phyloP scores from a whole-genome alignment of 2,329 filamentous ascomycete genomes.

The Ophiostoma novo-ulmi region DNA sequence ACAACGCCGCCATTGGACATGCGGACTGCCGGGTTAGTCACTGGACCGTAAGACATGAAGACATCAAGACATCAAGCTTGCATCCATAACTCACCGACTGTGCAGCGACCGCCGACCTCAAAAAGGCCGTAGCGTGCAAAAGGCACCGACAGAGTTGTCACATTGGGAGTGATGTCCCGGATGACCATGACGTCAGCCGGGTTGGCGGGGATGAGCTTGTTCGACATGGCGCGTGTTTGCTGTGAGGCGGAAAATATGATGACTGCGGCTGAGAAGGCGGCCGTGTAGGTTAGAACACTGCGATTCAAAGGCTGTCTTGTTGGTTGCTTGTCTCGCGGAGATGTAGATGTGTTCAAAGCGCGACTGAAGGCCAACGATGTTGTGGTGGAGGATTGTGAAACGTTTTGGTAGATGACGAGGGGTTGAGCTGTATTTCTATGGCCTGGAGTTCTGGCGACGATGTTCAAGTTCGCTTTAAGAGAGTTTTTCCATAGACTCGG shows the following conservation, averaged over 20 bases:
- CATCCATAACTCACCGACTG: slow-evolving; percentile 55
- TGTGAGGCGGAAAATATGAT: background rate
- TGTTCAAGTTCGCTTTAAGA: background rate
- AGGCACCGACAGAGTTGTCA: slow-evolving; percentile 74
- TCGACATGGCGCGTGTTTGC: slow-evolving; percentile 45
- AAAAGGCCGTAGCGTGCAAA: slow-evolving; percentile 76
- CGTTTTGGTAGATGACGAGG: background rate
- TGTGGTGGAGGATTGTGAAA: background rate
- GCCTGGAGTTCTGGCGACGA: background rate
- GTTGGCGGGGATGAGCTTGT: slow-evolving; percentile 61
- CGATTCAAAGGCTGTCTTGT: background rate
- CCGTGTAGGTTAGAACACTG: background rate
- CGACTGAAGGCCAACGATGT: background rate
- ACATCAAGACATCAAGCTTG: background rate
- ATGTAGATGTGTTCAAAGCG: background rate
- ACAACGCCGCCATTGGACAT: slow-evolving; percentile 72
- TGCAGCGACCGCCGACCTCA: slow-evolving; percentile 81
- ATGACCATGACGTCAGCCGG: slow-evolving; percentile 86
- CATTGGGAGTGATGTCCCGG: slow-evolving; percentile 71
- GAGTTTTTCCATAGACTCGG: background rate
- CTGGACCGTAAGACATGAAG: background rate
- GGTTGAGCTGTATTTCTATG: background rate
- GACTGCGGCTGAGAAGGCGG: background rate
- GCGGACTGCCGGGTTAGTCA: slow-evolving; percentile 47
- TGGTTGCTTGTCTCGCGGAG: background rate